Evolutionary conservation across 1,284 basidiomycete species (phyloP), one percentile per base, ranked within the genome.

Genomic region (Golubevia pallescens): DNA sequence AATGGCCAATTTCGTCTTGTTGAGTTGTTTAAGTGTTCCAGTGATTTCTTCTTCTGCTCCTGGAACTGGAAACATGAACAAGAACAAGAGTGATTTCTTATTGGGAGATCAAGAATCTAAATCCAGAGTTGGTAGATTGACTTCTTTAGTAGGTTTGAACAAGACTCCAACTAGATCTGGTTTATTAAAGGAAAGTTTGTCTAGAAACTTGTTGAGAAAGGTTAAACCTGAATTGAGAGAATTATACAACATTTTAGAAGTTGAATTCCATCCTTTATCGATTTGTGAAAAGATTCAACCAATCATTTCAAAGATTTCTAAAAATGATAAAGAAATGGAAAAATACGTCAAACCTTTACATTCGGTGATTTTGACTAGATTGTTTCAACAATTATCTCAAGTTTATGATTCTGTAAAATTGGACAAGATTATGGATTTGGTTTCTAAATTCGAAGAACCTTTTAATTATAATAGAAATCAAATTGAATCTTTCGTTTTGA

Each of bases 361-460:
- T 83, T 93, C 92, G 70, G 95, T 96, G 59, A 90, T 98, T 24
- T 91, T 98, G 70, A 95, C 94, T 3, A 92, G 95, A 48, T 90
- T 99, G n/a, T 91, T 99, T 76, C 92, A 92, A 64, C 94, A 97
- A 87, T 91, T 98, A 62, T 93, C 93, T 5, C 93, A 98, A 86
- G 93, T 99, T 19, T 98, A 99, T 87, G 92, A 92, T 59, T 92
- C 92, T 8, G 92, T 99, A 88, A 92, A 92, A 78, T 75, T 85
- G 14, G 67, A 69, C 63, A 73, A 77, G 65, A 73, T 84, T 52
- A 78, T 85, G 75, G 69, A 81, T 65, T 80, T 85, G 58, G 80
- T 85, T 56, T 75, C 74, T 1, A 73, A 80, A 16, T 82, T 85
- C 75, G 76, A 84, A 70, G 78, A 74, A 54, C 81, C 81, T 16